These are phyloP conservation scores for Testicularia cyperi DNA, from an alignment of 1,284 basidiomycete genomes.

Conservation along the genomic window DNA sequence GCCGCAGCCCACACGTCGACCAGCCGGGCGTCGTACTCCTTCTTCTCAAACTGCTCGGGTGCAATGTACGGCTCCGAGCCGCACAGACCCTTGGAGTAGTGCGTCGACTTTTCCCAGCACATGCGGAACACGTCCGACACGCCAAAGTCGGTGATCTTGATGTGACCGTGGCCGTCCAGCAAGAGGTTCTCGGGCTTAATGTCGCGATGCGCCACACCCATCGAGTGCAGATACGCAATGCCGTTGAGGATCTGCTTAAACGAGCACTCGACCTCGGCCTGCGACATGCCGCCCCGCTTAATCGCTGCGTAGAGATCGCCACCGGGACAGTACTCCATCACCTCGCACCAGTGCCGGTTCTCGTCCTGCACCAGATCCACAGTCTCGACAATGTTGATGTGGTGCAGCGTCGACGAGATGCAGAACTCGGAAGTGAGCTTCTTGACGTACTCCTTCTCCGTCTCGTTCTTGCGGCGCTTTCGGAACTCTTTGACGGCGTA, in stretches of 20 bases:
- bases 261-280: slow-evolving; percentile 91
- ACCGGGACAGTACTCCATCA: slow-evolving; percentile 95
- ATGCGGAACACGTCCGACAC: slow-evolving; percentile 96
- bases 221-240: slow-evolving; percentile 84
- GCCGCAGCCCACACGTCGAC: slow-evolving; percentile 98
- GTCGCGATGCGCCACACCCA: slow-evolving; percentile 96
- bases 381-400: slow-evolving; percentile 94
- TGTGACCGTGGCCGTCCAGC: slow-evolving; percentile 85
- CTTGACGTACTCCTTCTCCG: slow-evolving; percentile 99
- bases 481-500: slow-evolving; percentile 99
- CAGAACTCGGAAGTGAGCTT: slow-evolving; percentile 99
- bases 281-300: slow-evolving; percentile 93
- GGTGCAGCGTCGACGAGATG: slow-evolving; percentile 95
- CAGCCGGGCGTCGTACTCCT: slow-evolving; percentile 95
- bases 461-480: slow-evolving; percentile 94
- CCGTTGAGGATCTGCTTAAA: slow-evolving; percentile 95
- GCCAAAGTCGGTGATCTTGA: slow-evolving; percentile 99
- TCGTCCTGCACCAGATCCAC: slow-evolving; percentile 98
- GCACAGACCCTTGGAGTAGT: slow-evolving; percentile 94
- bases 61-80: slow-evolving; percentile 98
- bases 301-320: slow-evolving; percentile 96
- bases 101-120: slow-evolving; percentile 95
- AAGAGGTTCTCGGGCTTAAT: slow-evolving; percentile 98
- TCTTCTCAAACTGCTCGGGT: slow-evolving; percentile 91
- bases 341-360: slow-evolving; percentile 94